These are phyloP conservation scores for Tetracentron sinense DNA, from an alignment of 164 flowering plant species.

Conservation along the genomic window DNA sequence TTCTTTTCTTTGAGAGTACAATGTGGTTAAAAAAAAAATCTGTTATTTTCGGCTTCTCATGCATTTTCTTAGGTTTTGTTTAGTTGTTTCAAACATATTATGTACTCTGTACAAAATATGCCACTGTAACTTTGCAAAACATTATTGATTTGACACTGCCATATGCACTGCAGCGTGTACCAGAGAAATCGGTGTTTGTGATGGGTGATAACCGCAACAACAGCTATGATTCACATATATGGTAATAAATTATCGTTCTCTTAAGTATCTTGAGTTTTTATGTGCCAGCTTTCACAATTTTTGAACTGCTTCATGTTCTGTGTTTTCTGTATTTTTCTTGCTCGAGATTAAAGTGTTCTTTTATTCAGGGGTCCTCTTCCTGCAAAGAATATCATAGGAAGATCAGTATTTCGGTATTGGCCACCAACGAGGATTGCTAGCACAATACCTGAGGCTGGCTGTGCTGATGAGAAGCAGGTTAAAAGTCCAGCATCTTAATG, in stretches of 20 bases:
- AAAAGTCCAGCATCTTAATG: conserved; percentile 12
- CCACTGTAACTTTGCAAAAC: no score
- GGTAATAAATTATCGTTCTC: conserved; percentile 41
- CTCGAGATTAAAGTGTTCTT: neutral
- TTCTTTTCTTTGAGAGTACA: no score
- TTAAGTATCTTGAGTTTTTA: no score
- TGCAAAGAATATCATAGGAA: conserved; percentile 85
- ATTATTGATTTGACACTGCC: neutral
- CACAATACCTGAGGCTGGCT: conserved; percentile 57
- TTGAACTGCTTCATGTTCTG: neutral
- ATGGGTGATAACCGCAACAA: conserved; percentile 99
- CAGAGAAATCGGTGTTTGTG: conserved; percentile 85
- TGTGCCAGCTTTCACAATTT: no score
- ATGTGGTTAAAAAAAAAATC: no score
- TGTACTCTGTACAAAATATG: neutral
- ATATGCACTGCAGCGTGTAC: conserved; percentile 55
- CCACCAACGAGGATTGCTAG: conserved; percentile 81
- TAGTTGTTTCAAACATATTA: neutral
- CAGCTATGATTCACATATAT: conserved; percentile 97
- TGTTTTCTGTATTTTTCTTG: neutral
- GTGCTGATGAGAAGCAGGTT: conserved; percentile 52
- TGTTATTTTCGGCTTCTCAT: neutral
- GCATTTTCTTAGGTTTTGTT: no score
- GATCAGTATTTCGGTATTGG: conserved; percentile 91
- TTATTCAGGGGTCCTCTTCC: conserved; percentile 90